These are phyloP conservation scores for Amanita inopinata DNA, from an alignment of 768 basidiomycete genomes.

Conservation along the genomic window DNA sequence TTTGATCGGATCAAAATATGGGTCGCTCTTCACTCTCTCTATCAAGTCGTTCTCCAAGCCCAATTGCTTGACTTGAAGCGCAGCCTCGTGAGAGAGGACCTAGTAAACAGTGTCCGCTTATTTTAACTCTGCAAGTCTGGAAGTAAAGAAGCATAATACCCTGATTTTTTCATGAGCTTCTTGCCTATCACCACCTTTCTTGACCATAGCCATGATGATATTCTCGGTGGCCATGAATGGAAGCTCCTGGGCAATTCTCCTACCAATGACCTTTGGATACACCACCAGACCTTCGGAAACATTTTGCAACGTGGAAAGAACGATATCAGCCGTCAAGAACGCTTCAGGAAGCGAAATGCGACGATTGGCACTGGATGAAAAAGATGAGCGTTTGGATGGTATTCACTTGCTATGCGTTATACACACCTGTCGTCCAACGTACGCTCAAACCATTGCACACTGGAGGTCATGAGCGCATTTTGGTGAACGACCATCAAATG, in stretches of 20 bases:
- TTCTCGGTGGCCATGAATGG: conserved; percentile 99
- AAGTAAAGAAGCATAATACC: conserved; percentile 27
- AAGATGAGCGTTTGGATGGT: too few species aligned
- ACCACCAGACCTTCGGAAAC: conserved; percentile 99
- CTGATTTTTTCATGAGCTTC: conserved; percentile 95
- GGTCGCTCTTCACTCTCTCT: conserved; percentile 66
- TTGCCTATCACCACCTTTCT: conserved; percentile 89
- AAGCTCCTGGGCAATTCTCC: conserved; percentile 87
- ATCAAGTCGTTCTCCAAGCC: conserved; percentile 96
- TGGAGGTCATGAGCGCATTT: conserved; percentile 90
- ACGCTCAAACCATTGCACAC: conserved; percentile 97
- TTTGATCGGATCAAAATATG: conserved; percentile 89
- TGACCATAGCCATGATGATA: conserved; percentile 98
- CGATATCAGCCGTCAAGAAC: conserved; percentile 94
- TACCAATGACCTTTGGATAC: conserved; percentile 90
- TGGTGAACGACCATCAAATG: conserved; percentile 95
- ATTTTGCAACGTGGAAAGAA: conserved; percentile 91
- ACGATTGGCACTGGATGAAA: conserved; percentile 83
- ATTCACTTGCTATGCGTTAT: too few species aligned
- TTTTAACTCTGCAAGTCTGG: not conserved
- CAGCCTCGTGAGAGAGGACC: conserved; percentile 94
- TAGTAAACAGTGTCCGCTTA: conserved; percentile 15
- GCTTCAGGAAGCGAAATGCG: conserved; percentile 95
- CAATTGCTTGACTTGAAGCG: conserved; percentile 86
- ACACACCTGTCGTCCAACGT: conserved; percentile 88